Evolutionary conservation across 2,329 filamentous ascomycete genomes (phyloP), one percentile per base, ranked within the genome.

Genomic region (Uncinocarpus reesii): DNA sequence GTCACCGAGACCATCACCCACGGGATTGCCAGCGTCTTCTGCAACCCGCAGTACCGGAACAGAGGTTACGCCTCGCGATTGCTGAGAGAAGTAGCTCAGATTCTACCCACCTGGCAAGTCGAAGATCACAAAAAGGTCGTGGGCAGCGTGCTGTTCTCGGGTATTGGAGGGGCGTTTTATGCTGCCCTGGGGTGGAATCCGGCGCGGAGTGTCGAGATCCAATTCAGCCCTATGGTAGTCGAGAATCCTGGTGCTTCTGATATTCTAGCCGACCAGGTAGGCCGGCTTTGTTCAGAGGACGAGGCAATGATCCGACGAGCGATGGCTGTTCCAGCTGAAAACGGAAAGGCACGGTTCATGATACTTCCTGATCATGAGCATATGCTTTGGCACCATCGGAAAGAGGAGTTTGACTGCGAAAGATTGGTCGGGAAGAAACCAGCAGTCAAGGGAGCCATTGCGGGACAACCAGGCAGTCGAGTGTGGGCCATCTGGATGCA

Each of bases 21-120:
- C 31, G 54, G 57, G 7, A 37, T 59, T 42, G 57, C 57, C 10
- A 59, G 56, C 48, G 56, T 59, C 28, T 60, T 54, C 49, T 57
- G 53, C 34, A 36, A 56, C 18, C 49, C 52, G 4, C 32, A 43
- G 13, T 54, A 55, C 31, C 52, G 57, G 23, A 36, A 49, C 15
- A 51, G 52, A 18, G 58, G 57, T 2, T 58, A 57, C 45, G 56
- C 56, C 2, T 53, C 54, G 10, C 47, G 58, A 23, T 20, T 59
- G 15, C 40, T 60, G 46, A 48, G 34, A 29, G 57, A 58, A 42
- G 36, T 59, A 46, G 44, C 32, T 10, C 23, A 49, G 20, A 24
- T 47, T 0, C 47, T 59, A 13, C 53, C 52, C 13, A 49, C 26
- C 7, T 59, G 55, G 56, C 53, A 56, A 35, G 43, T 49, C 8